Evolutionary conservation across 1,284 basidiomycete genomes (phyloP).

Genomic region (Sporisorium scitamineum): DNA sequence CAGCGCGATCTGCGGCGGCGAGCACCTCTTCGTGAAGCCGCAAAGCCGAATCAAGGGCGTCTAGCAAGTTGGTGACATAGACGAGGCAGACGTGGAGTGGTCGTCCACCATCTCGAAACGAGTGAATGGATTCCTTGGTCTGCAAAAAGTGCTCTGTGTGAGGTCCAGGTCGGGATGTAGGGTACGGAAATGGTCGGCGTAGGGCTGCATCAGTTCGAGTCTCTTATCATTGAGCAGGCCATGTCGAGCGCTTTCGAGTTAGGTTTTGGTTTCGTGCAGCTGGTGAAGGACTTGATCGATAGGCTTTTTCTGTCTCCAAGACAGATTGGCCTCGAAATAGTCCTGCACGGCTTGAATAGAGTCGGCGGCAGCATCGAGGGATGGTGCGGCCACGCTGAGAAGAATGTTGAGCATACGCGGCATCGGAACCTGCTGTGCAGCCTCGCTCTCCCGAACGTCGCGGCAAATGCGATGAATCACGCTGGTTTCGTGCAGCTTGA

Average conservation of each 20-base stretch:
- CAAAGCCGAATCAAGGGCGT: conserved; percentile 72
- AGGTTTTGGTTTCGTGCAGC: conserved; percentile 70
- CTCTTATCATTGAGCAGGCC: conserved; percentile 71
- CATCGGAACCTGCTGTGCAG: conserved; percentile 71
- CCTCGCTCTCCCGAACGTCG: conserved; percentile 70
- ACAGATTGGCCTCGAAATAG: conserved; percentile 63
- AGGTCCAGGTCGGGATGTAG: conserved; percentile 41
- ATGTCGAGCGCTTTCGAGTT: conserved; percentile 21
- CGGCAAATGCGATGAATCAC: conserved; percentile 67
- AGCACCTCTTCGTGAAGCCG: conserved; percentile 72
- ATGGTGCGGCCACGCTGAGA: conserved; percentile 66
- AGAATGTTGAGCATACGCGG: conserved; percentile 74
- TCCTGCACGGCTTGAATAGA: conserved; percentile 69
- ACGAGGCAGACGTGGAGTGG: conserved; percentile 73
- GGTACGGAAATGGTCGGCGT: conserved; percentile 46
- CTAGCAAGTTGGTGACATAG: conserved; percentile 72
- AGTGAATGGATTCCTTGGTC: conserved; percentile 26
- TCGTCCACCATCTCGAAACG: conserved; percentile 65
- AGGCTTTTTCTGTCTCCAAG: conserved; percentile 49
- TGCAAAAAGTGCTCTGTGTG: conserved; percentile 35
- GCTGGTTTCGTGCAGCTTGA: conserved; percentile 68
- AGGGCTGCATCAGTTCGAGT: conserved; percentile 72
- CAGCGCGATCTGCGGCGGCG: conserved; percentile 70
- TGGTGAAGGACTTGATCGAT: conserved; percentile 45
- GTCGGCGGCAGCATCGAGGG: conserved; percentile 69